phyloP scores from a whole-genome alignment of 805 yeast species.

The Metschnikowia kunwiensis region DNA sequence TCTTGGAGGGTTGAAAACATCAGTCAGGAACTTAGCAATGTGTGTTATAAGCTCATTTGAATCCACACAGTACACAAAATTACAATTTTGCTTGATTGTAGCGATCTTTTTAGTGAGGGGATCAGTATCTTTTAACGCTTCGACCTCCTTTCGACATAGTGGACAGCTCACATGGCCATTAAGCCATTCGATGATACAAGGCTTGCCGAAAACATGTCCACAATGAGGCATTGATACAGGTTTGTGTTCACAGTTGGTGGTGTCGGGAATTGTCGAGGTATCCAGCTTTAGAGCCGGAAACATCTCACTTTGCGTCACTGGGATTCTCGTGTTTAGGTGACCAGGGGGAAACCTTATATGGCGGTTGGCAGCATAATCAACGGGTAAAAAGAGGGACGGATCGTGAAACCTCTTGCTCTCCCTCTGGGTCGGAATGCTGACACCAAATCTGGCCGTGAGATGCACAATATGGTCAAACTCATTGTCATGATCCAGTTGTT shows the following conservation, averaged over 20 bases:
- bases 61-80: constrained; percentile 11
- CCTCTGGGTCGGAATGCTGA: constrained; percentile 3
- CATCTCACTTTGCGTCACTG: constrained; percentile 11
- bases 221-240: constrained; percentile 20
- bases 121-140: constrained; percentile 11
- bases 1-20: constrained; percentile 36
- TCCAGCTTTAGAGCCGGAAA: constrained; percentile 12
- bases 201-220: constrained; percentile 17
- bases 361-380: constrained; percentile 9
- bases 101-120: constrained; percentile 9
- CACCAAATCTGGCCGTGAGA: constrained; percentile 1
- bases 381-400: constrained; percentile 16
- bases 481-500: not conserved
- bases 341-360: constrained; percentile 14
- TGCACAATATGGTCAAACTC: constrained; percentile 4
- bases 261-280: constrained; percentile 2
- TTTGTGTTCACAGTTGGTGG: constrained; percentile 9
- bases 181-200: constrained; percentile 21
- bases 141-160: constrained; percentile 19
- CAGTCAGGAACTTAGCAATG: constrained; percentile 30
- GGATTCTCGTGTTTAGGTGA: constrained; percentile 8
- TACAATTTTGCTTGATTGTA: constrained; percentile 11
- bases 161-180: constrained; percentile 18
- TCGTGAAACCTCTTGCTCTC: constrained; percentile 8
- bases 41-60: constrained; percentile 23